Evolutionary conservation across 306 rosid genomes (phyloP).

Genomic region (Ceratonia siliqua): DNA sequence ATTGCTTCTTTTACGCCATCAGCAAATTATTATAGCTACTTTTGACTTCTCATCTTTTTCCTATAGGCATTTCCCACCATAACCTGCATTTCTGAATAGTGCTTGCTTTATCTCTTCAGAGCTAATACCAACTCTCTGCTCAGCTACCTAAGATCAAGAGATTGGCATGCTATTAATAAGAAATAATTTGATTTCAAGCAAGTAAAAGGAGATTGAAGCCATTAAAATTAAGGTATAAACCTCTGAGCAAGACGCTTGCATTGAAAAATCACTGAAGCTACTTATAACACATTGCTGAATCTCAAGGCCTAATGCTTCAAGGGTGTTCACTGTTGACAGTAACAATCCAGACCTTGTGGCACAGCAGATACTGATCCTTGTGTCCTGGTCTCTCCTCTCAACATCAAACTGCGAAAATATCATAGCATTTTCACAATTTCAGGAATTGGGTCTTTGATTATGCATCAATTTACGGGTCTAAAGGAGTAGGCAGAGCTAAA

Average conservation of each 20-base stretch:
- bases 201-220: constrained; percentile 16
- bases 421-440: not conserved
- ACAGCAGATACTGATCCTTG: constrained; percentile 81
- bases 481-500: not conserved
- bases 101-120: constrained; percentile 86
- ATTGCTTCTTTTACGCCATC: constrained; percentile 36
- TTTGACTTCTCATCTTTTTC: constrained; percentile 19
- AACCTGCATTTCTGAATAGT: constrained; percentile 95
- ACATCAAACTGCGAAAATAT: constrained; percentile 73
- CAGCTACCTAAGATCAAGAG: constrained; percentile 50
- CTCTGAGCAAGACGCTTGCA: constrained; percentile 98
- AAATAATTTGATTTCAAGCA: constrained; percentile 26
- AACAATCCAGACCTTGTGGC: constrained; percentile 80
- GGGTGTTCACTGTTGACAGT: constrained; percentile 78
- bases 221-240: constrained; percentile 37
- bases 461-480: constrained; percentile 12
- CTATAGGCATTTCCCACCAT: constrained; percentile 90
- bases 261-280: constrained; percentile 88
- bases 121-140: constrained; percentile 54
- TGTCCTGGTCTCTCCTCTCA: constrained; percentile 70
- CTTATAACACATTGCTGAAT: constrained; percentile 95
- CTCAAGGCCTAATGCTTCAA: constrained; percentile 91
- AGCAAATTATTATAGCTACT: constrained; percentile 38
- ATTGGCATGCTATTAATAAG: constrained; percentile 14
- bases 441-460: constrained; percentile 3